These are phyloP conservation scores for Trichosanthes cucumerina DNA, from an alignment of 306 rosid genomes.

Conservation along the genomic window DNA sequence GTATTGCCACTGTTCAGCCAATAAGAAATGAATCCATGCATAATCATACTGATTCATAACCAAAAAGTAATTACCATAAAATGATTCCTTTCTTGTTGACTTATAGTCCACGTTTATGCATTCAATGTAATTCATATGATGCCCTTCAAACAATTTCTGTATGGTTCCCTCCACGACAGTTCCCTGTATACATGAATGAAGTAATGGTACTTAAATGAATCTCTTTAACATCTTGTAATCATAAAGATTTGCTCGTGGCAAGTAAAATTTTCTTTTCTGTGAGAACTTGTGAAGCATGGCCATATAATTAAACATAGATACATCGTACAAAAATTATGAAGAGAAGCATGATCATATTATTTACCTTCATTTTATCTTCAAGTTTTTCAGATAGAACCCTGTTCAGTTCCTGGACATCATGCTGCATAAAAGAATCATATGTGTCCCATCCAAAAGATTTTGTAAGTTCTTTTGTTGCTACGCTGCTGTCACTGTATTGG, in stretches of 20 bases:
- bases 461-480: slow-evolving; percentile 83
- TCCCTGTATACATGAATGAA: slow-evolving; percentile 36
- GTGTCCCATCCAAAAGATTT: slow-evolving; percentile 97
- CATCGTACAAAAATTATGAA: not conserved
- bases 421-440: slow-evolving; percentile 89
- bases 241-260: not conserved
- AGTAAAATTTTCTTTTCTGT: not conserved
- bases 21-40: slow-evolving; percentile 1
- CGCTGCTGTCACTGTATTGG: slow-evolving; percentile 79
- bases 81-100: slow-evolving; percentile 96
- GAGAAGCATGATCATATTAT: slow-evolving; percentile 7
- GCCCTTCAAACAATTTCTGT: slow-evolving; percentile 96
- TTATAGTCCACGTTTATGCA: slow-evolving; percentile 99
- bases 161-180: slow-evolving; percentile 99
- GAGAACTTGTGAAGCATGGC: not conserved
- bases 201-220: not conserved
- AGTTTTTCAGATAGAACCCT: slow-evolving; percentile 82
- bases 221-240: not conserved
- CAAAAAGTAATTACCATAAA: slow-evolving; percentile 57
- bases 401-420: slow-evolving; percentile 84
- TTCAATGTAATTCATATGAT: slow-evolving; percentile 96
- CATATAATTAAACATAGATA: not conserved
- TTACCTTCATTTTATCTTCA: slow-evolving; percentile 90
- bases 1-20: slow-evolving; percentile 1
- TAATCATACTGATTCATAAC: not conserved